phyloP scores from a whole-genome alignment of 768 basidiomycete genomes.

The Pleurotus salmoneostramineus region DNA sequence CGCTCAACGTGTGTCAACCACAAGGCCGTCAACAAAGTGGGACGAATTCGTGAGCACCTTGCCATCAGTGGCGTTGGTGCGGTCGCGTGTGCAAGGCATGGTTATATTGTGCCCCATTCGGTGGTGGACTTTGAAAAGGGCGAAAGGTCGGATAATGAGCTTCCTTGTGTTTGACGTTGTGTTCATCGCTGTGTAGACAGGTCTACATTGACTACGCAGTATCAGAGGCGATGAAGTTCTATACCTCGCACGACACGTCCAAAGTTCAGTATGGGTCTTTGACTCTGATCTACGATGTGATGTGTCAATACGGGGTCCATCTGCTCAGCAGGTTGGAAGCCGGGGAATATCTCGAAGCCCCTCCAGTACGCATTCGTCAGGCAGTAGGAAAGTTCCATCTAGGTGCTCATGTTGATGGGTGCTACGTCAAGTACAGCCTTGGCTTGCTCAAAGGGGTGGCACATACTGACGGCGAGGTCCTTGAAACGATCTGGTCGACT shows the following conservation, averaged over 20 bases:
- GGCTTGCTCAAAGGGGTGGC: slow-evolving; percentile 19
- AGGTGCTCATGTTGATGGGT: slow-evolving; percentile 11
- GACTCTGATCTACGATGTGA: slow-evolving; percentile 24
- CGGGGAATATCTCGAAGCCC: slow-evolving; percentile 2
- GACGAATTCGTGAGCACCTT: slow-evolving; percentile 11
- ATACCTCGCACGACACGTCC: not conserved
- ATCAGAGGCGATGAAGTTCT: slow-evolving; percentile 13
- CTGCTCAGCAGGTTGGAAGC: slow-evolving; percentile 12
- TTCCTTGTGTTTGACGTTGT: not conserved
- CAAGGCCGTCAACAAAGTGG: slow-evolving; percentile 14
- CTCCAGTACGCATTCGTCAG: not conserved
- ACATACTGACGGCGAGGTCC: slow-evolving; percentile 28
- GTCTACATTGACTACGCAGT: slow-evolving; percentile 23
- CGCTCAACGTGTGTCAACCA: no score
- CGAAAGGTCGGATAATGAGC: slow-evolving; percentile 15
- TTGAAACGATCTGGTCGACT: slow-evolving; percentile 27
- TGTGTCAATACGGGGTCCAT: slow-evolving; percentile 20
- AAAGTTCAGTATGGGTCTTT: not conserved
- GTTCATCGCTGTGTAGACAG: slow-evolving; percentile 15
- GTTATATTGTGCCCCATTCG: slow-evolving; percentile 22
- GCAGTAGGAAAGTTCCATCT: slow-evolving; percentile 16
- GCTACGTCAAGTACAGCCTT: slow-evolving; percentile 19
- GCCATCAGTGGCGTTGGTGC: slow-evolving; percentile 24
- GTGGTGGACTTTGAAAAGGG: slow-evolving; percentile 27
- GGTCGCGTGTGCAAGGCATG: slow-evolving; percentile 25